phyloP scores from a whole-genome alignment of 164 flowering plant genomes.

The Echeveria elegans region DNA sequence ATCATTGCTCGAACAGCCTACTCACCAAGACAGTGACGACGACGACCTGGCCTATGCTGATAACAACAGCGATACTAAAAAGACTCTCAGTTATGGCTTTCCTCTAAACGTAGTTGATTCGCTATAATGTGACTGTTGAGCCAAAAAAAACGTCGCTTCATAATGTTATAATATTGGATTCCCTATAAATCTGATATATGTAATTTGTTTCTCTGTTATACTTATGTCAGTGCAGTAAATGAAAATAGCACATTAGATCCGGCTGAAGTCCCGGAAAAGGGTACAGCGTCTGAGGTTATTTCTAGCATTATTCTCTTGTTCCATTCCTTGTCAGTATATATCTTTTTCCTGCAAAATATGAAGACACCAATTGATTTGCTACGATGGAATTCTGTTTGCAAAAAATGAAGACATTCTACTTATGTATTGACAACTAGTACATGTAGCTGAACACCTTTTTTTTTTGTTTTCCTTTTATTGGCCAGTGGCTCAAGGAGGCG shows the following conservation, averaged over 20 bases:
- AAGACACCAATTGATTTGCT: not conserved
- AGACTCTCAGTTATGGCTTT: constrained; percentile 12
- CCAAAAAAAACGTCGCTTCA: not conserved
- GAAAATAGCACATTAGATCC: constrained; percentile 29
- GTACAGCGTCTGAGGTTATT: constrained; percentile 48
- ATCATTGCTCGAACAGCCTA: constrained; percentile 74
- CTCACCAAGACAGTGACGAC: constrained; percentile 83
- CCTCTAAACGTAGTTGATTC: not conserved
- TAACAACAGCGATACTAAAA: constrained; percentile 33
- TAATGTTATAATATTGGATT: not conserved
- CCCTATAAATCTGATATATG: too few species aligned
- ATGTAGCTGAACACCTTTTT: not conserved
- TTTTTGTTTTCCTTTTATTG: constrained; percentile 1
- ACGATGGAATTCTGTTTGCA: not conserved
- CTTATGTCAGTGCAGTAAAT: constrained; percentile 22
- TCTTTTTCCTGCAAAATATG: not conserved
- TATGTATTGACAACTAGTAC: not conserved
- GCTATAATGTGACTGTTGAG: not conserved
- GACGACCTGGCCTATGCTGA: constrained; percentile 99
- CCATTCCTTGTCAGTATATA: constrained; percentile 2
- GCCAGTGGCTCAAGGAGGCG: constrained; percentile 15
- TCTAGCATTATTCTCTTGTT: not conserved
- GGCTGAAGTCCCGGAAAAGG: constrained; percentile 26
- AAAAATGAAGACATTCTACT: too few species aligned
- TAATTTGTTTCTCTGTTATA: not conserved